phyloP scores from a whole-genome alignment of 805 yeast species.

The Jamesozyma piceae region DNA sequence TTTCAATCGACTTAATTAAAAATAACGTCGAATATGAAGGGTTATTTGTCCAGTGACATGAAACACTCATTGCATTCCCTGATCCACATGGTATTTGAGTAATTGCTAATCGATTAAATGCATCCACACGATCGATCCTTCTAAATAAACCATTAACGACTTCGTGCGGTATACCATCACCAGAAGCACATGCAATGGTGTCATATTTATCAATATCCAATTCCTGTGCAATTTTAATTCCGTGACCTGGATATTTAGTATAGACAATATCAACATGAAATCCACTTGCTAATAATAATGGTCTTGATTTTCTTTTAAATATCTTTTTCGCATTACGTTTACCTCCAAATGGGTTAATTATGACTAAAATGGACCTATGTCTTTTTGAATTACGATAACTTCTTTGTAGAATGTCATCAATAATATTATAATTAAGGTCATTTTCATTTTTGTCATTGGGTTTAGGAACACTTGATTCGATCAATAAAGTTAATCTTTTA shows the following conservation, averaged over 20 bases:
- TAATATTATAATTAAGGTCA: conserved; percentile 15
- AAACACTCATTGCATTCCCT: conserved; percentile 84
- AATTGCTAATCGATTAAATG: conserved; percentile 56
- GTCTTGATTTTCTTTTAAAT: conserved; percentile 51
- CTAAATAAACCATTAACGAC: conserved; percentile 77
- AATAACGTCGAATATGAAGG: conserved; percentile 62
- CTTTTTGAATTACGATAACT: conserved; percentile 36
- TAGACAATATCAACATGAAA: conserved; percentile 44
- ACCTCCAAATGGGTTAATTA: conserved; percentile 90
- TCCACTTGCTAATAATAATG: conserved; percentile 64
- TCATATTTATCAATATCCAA: conserved; percentile 54
- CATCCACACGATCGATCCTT: conserved; percentile 53
- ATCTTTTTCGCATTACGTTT: conserved; percentile 60
- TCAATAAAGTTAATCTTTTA: conserved; percentile 23
- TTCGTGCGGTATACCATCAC: conserved; percentile 95
- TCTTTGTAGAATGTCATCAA: conserved; percentile 29
- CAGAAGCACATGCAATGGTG: conserved; percentile 82
- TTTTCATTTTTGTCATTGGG: neutral
- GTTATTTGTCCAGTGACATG: conserved; percentile 66
- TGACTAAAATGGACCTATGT: conserved; percentile 44
- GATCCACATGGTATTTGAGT: conserved; percentile 94
- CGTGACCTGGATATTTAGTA: conserved; percentile 69
- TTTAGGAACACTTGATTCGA: conserved; percentile 13
- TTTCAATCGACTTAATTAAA: conserved; percentile 58
- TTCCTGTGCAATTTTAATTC: conserved; percentile 54